Evolutionary conservation across 306 rosid species (phyloP), one percentile per base, ranked within the genome.

Genomic region (Sphenostylis stenocarpa): DNA sequence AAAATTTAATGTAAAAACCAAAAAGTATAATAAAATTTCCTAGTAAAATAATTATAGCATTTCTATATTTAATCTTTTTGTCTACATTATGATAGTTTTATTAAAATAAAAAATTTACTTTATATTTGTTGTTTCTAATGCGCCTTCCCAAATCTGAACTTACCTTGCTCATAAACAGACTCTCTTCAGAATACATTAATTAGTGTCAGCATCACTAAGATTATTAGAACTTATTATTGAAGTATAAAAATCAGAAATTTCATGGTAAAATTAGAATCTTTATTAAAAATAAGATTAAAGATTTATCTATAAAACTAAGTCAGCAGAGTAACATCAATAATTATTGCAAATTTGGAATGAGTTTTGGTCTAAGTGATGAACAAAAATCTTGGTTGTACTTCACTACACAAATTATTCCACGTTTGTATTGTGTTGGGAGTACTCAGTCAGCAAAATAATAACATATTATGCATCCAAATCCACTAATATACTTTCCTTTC

Each of bases 171-270:
- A 7, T 36, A 36, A 1, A 26, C 28, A 2, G 28, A 26, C 28
- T 26, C 28, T 26, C 28, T 2, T 26, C 28, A 26, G 1, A 26
- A 26, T 26, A 1, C 28, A 26, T 26, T 83, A 62, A 79, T 64
- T 62, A 36, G 58, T 72, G 80, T 44, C 70, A 55, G 51, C 41
- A 39, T 56, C 52, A 16, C 43, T 75, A 57, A 60, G 12, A 60
- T 72, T 14, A 70, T 55, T 5, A 39, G 4, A 17, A 17, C 4
- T 7, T 23, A 71, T 53, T 29, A 26, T 1, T 61, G 75, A 79
- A 79, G 80, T 62, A 13, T 62, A 57, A 23, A 28, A 39, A 5
- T 16, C 45, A 14, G 23, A 47, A 45, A 13, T 9, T 23, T 17
- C 6, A 23, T 17, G 58, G 70, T 55, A 72, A 72, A 58, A 31